Evolutionary conservation across 2,329 filamentous ascomycete species (phyloP), one percentile per base, ranked within the genome.

Genomic region (Exophiala phaeomuriformis): DNA sequence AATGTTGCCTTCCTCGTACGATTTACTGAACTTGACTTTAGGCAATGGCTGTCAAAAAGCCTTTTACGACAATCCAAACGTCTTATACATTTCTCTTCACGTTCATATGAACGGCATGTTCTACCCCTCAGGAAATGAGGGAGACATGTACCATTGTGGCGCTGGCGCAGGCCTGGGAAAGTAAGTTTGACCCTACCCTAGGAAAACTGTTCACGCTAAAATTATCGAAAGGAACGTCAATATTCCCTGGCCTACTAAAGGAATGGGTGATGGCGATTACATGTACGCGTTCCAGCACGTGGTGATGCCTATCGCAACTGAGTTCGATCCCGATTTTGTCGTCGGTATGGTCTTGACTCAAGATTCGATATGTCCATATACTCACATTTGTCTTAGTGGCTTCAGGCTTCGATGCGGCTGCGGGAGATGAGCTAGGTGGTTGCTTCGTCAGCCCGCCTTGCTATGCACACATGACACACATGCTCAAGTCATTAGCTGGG

Each of bases 391-490:
- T 44, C 36, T 44, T 19, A 76, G 86, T 98, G 53, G 93, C 93
- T 19, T 90, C 93, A 40, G 93, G 93, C 0, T 98, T 98, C 63
- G 93, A 98, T 68, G 93, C 93, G 10, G 93, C 93, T 0, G 88
- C 87, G 60, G 93, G 93, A 8, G 93, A 98, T 68, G 85, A 93
- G 65, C 79, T 98, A 1, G 93, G 93, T 47, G 89, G 87, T 32
- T 98, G 93, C 68, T 91, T 89, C 65, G 93, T 98, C 3, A 86
- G 90, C 1, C 93, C 93, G 0, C 73, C 83, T 3, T 95, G 93
- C 66, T 98, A 97, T 67, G 88, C 90, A 9, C 91, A 98, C 66
- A 97, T 98, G 93, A 97, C 93, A 10, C 90, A 96, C 67, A 96
- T 97, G 91, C 80, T 98, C 45, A 97, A 96, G 90, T 90, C 88